phyloP scores from a whole-genome alignment of 1,139 yeast species.

The Pichia sp. region DNA sequence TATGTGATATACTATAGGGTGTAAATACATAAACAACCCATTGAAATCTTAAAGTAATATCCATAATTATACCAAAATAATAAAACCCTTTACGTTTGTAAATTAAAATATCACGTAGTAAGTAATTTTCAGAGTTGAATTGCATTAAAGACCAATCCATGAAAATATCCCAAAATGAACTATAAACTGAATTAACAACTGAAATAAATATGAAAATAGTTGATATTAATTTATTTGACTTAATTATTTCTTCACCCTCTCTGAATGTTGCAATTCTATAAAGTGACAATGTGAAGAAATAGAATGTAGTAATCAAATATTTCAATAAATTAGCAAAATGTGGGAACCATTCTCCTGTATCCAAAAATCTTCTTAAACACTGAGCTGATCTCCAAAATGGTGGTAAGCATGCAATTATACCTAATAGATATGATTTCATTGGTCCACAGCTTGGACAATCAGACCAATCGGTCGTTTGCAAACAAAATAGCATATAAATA shows the following conservation, averaged over 20 bases:
- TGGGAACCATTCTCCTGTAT: slow-evolving; percentile 94
- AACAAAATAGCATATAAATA: slow-evolving; percentile 75
- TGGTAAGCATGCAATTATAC: slow-evolving; percentile 78
- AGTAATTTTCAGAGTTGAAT: slow-evolving; percentile 46
- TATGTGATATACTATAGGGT: slow-evolving; percentile 71
- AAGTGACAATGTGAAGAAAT: slow-evolving; percentile 66
- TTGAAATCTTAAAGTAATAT: slow-evolving; percentile 72
- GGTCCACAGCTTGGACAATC: slow-evolving; percentile 69
- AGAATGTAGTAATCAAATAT: slow-evolving; percentile 58
- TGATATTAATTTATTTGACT: background rate
- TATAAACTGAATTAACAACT: slow-evolving; percentile 27
- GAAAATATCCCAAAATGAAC: slow-evolving; percentile 76
- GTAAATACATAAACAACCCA: slow-evolving; percentile 84
- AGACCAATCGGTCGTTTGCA: slow-evolving; percentile 64
- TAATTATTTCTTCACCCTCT: slow-evolving; percentile 40
- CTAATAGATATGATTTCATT: slow-evolving; percentile 65
- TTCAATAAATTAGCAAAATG: slow-evolving; percentile 86
- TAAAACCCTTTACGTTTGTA: slow-evolving; percentile 55
- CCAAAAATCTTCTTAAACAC: slow-evolving; percentile 84
- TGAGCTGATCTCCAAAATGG: slow-evolving; percentile 87
- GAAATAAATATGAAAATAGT: slow-evolving; percentile 6
- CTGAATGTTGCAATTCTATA: slow-evolving; percentile 55
- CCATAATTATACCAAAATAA: slow-evolving; percentile 65
- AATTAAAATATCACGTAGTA: slow-evolving; percentile 60
- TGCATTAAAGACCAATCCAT: slow-evolving; percentile 96